Evolutionary conservation across 139 green algal genomes (phyloP).

Genomic region (Chlorella sp.): DNA sequence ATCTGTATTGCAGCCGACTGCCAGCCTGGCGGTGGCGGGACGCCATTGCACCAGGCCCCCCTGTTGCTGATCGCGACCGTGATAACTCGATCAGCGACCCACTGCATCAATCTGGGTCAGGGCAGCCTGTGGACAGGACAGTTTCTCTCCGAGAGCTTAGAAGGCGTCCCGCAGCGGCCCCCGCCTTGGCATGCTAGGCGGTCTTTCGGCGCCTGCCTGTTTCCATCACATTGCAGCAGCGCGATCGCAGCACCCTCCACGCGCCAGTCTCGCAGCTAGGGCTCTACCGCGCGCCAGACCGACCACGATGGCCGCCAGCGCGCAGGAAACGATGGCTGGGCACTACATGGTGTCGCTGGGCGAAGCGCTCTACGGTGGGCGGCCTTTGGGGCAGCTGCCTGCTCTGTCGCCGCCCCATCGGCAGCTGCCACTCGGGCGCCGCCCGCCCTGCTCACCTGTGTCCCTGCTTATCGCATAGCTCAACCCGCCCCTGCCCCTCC

Average conservation of each 20-base stretch:
- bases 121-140: too few relatives aligned
- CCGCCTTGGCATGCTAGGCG: neutral
- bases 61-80: too few relatives aligned
- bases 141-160: too few relatives aligned
- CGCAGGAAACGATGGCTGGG: neutral
- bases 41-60: too few relatives aligned
- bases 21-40: too few relatives aligned
- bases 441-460: neutral
- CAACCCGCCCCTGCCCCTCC: neutral
- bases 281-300: neutral
- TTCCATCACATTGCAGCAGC: neutral
- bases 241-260: neutral
- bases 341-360: slow-evolving; percentile 20
- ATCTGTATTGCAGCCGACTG: too few relatives aligned
- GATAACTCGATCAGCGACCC: too few relatives aligned
- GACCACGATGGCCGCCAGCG: neutral
- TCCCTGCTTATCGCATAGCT: neutral
- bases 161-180: too few relatives aligned
- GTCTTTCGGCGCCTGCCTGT: neutral
- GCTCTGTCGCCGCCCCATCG: neutral
- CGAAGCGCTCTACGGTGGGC: slow-evolving; percentile 35
- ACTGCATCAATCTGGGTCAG: too few relatives aligned
- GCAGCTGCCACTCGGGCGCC: neutral
- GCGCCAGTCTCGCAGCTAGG: neutral
- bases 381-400: neutral